phyloP scores from a whole-genome alignment of 176 grass and related monocot species.

The Secale cereale region DNA sequence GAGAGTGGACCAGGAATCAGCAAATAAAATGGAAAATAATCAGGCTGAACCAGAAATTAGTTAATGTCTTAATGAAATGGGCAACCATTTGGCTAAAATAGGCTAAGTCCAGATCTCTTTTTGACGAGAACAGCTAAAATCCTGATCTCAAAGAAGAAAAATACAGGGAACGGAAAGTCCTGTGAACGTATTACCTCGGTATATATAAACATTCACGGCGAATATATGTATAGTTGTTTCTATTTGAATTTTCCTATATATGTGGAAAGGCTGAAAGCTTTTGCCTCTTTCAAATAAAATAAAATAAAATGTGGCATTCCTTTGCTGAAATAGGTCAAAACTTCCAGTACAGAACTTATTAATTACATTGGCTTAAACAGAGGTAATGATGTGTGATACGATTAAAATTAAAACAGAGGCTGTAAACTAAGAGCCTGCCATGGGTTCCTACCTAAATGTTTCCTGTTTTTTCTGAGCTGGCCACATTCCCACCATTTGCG shows the following conservation, averaged over 20 bases:
- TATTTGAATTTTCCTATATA: neutral
- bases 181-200: neutral
- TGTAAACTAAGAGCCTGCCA: neutral
- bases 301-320: neutral
- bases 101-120: neutral
- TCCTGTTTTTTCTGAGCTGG: neutral
- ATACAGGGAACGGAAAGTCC: neutral
- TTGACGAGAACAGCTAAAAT: neutral
- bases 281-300: neutral
- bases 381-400: neutral
- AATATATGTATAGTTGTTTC: neutral
- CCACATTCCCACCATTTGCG: constrained; percentile 24
- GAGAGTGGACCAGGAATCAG: neutral
- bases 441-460: neutral
- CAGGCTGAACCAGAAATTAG: neutral
- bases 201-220: neutral
- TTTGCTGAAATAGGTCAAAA: neutral
- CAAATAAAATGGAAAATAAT: neutral
- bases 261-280: neutral
- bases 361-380: neutral
- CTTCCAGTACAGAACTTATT: neutral
- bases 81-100: neutral
- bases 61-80: neutral
- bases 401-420: constrained; percentile 9
- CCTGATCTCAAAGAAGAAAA: neutral